Percentiles rank a stretch among this genome's conserved stretches.
Conservation (phyloP, 1,284 basidiomycete genomes). For the Apiotrichum gamsii region DNA sequence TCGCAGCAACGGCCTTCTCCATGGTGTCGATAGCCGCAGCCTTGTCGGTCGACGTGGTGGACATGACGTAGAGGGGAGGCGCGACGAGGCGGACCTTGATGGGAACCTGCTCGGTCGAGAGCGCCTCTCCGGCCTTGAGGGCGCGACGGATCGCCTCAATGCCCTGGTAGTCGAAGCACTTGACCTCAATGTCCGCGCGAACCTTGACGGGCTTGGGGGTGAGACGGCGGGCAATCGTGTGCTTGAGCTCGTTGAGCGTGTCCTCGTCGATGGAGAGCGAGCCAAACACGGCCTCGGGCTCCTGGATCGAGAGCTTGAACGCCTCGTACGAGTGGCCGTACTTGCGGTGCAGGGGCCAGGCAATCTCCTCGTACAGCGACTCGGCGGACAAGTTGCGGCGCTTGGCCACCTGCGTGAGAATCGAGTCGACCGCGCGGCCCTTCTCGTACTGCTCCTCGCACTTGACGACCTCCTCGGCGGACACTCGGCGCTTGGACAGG, state of each 20-base stretch:
- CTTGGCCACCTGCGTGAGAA: slow-evolving; percentile 88
- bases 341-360: slow-evolving; percentile 86
- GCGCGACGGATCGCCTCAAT: slow-evolving; percentile 97
- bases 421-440: slow-evolving; percentile 88
- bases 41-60: slow-evolving; percentile 96
- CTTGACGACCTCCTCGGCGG: slow-evolving; percentile 95
- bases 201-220: slow-evolving; percentile 99
- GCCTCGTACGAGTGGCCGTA: slow-evolving; percentile 97
- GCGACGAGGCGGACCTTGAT: slow-evolving; percentile 97
- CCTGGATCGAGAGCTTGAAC: slow-evolving; percentile 87
- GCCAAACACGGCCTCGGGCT: slow-evolving; percentile 77
- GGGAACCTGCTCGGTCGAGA: slow-evolving; percentile 83
- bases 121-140: slow-evolving; percentile 74
- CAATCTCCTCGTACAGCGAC: slow-evolving; percentile 80
- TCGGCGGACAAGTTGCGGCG: slow-evolving; percentile 57
- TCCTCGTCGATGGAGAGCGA: slow-evolving; percentile 57
- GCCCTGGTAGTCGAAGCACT: slow-evolving; percentile 94
- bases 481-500: slow-evolving; percentile 97
- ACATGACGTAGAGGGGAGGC: slow-evolving; percentile 91
- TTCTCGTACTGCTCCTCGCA: slow-evolving; percentile 99
- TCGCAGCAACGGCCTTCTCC: slow-evolving; percentile 87
- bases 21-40: slow-evolving; percentile 85
- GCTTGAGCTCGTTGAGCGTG: slow-evolving; percentile 64
- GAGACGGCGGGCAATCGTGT: slow-evolving; percentile 87
- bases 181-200: slow-evolving; percentile 94